A percentile compares a stretch with the other conserved stretches of the same genome.
Conservation (phyloP, 2,329 filamentous ascomycete genomes). For the Monosporascus sp. region DNA sequence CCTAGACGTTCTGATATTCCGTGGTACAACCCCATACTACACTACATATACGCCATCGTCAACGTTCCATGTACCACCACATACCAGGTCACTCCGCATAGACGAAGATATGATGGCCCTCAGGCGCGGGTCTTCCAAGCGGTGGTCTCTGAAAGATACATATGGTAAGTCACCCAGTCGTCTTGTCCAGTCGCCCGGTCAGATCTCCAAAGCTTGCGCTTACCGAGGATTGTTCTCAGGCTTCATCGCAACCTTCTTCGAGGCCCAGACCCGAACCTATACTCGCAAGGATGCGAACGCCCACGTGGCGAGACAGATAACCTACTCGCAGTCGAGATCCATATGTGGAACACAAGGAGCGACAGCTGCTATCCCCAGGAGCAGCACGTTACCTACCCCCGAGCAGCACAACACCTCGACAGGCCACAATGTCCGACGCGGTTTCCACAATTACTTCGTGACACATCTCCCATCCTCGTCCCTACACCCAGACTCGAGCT, state of each 20-base stretch:
- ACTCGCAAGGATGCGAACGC: slow-evolving; percentile 1
- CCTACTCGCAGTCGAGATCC: slow-evolving; percentile 2
- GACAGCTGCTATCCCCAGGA: neutral
- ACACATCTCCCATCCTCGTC: slow-evolving; percentile 93
- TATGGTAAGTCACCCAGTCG: slow-evolving; percentile 21
- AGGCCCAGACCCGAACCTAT: slow-evolving; percentile 15
- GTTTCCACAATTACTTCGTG: slow-evolving; percentile 95
- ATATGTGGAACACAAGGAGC: slow-evolving; percentile 8
- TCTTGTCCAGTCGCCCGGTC: slow-evolving; percentile 4
- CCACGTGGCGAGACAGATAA: slow-evolving; percentile 2
- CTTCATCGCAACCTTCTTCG: slow-evolving; percentile 28
- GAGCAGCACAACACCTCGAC: slow-evolving; percentile 5
- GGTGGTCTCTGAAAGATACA: slow-evolving; percentile 29
- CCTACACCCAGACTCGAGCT: slow-evolving; percentile 77
- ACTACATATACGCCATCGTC: neutral
- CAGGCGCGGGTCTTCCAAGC: slow-evolving; percentile 16
- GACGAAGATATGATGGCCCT: slow-evolving; percentile 17
- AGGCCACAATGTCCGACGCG: slow-evolving; percentile 32
- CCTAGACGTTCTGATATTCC: no score
- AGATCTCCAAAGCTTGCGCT: neutral
- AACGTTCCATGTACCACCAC: neutral
- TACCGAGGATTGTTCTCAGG: slow-evolving; percentile 12
- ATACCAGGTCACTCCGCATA: neutral
- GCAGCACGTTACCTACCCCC: slow-evolving; percentile 1
- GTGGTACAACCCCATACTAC: neutral